Evolutionary conservation across 768 basidiomycete genomes (phyloP).

Genomic region (Xerocomellus chrysenteron): DNA sequence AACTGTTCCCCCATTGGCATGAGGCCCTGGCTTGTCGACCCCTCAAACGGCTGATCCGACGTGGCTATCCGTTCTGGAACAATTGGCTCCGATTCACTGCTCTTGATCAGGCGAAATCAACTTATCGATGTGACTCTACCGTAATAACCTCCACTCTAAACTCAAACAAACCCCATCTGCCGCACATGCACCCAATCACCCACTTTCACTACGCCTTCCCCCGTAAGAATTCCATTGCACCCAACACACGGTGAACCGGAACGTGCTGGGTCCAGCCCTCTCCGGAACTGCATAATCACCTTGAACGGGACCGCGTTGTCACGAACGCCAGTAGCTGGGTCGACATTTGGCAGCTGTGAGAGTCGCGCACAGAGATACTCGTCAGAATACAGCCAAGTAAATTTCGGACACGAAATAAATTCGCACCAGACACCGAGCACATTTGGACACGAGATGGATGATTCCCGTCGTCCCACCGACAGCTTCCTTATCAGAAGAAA

Average conservation of each 20-base stretch:
- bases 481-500: conserved; percentile 39
- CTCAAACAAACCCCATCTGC: conserved; percentile 37
- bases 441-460: conserved; percentile 65
- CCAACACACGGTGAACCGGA: conserved; percentile 63
- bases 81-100: too few species aligned
- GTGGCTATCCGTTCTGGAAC: too few species aligned
- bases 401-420: conserved; percentile 20
- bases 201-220: conserved; percentile 52
- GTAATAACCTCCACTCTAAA: too few species aligned
- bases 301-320: conserved; percentile 78
- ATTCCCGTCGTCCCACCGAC: conserved; percentile 14
- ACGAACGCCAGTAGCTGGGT: conserved; percentile 58
- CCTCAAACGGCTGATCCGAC: too few species aligned
- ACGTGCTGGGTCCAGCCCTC: conserved; percentile 49
- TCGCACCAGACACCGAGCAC: conserved; percentile 67
- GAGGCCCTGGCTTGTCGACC: too few species aligned
- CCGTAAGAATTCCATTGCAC: conserved; percentile 56
- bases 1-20: too few species aligned
- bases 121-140: neutral
- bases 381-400: neutral
- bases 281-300: conserved; percentile 70
- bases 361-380: neutral
- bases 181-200: conserved; percentile 59
- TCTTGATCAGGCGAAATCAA: neutral
- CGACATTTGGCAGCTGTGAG: conserved; percentile 69